Evolutionary conservation across 768 basidiomycete species (phyloP), one percentile per base, ranked within the genome.

Genomic region (Pulveroboletus frians): DNA sequence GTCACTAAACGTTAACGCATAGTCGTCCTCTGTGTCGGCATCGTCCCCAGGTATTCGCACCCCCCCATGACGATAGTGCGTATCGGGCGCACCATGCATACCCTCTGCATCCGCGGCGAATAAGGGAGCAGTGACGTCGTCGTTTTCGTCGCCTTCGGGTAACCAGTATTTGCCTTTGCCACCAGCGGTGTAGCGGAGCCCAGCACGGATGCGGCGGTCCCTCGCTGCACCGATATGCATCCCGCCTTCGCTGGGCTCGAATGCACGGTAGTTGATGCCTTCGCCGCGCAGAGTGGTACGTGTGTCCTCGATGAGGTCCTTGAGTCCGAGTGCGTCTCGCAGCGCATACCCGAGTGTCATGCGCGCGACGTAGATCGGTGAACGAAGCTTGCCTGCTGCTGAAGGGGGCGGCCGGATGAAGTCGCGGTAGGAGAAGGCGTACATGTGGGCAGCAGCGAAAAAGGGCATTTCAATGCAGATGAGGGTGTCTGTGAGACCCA

Each of bases 401-500:
- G 58, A 60, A n/a, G 71, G 56, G 45, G 85, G 86, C 51, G 93
- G 78, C 5, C 51, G 46, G 39, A 46, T 51, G 66, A 88, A 97
- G 69, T 96, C 93, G 43, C 76, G 85, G 60, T 90, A 83, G 15
- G 89, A 85, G 68, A 99, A 99, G 26, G 96, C 96, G 61, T 86
- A 97, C 72, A 88, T 82, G 71, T 99, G 96, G 6, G 92, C 88
- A 46, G 96, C 74, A 2, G 96, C 95, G 63, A 98, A 98, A 51
- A 98, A 69, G 0, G 96, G 95, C 95, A 99, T 97, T 70, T 99
- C 95, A 53, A 93, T 71, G 70, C 93, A 96, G 59, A 97, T 91
- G 50, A 98, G 76, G 8, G 85, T 82, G 67, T 99, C 95, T 14
- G 85, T 90, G 53, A 95, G 77, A 6, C 89, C 89, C 20, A 95